A percentile compares a stretch with the other conserved stretches of the same genome.
phyloP scores from a whole-genome alignment of 2,329 filamentous ascomycete species.

The Nannizziopsis barbatae region DNA sequence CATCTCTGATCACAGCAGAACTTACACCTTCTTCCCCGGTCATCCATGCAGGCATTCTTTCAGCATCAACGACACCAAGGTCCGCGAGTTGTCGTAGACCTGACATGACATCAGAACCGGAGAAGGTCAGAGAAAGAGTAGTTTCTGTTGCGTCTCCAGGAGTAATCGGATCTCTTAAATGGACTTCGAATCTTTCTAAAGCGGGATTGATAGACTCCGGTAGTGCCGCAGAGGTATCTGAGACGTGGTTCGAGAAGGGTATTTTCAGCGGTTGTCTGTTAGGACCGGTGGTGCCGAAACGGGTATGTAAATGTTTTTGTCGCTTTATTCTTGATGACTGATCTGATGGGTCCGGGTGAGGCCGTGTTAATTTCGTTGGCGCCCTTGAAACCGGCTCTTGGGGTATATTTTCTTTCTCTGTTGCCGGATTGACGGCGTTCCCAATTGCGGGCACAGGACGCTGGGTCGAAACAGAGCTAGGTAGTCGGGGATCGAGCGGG shows the following conservation, averaged over 20 bases:
- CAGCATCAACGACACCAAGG: constrained; percentile 57
- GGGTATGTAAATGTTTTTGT: constrained; percentile 55
- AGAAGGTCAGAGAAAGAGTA: constrained; percentile 49
- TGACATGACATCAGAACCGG: constrained; percentile 67
- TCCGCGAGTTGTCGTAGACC: constrained; percentile 70
- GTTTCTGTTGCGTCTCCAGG: constrained; percentile 14
- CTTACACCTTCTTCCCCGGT: constrained; percentile 77
- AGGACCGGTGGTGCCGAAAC: constrained; percentile 55
- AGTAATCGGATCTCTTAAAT: constrained; percentile 38
- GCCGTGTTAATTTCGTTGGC: not conserved
- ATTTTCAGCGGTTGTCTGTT: constrained; percentile 15
- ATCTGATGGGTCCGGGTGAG: constrained; percentile 11
- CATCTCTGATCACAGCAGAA: constrained; percentile 55
- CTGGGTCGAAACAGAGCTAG: constrained; percentile 25
- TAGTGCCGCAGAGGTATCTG: constrained; percentile 9
- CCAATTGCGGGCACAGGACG: constrained; percentile 21
- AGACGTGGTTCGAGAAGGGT: too few relatives aligned
- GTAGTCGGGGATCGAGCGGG: constrained; percentile 39
- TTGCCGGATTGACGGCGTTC: constrained; percentile 11
- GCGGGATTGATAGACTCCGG: constrained; percentile 1
- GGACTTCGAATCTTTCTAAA: constrained; percentile 41
- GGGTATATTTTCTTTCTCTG: constrained; percentile 13
- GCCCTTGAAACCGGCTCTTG: constrained; percentile 8
- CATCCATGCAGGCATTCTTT: constrained; percentile 80
- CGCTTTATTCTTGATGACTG: constrained; percentile 3